Evolutionary conservation across 2,329 filamentous ascomycete species (phyloP).

Genomic region (Pyrenophora graminea): DNA sequence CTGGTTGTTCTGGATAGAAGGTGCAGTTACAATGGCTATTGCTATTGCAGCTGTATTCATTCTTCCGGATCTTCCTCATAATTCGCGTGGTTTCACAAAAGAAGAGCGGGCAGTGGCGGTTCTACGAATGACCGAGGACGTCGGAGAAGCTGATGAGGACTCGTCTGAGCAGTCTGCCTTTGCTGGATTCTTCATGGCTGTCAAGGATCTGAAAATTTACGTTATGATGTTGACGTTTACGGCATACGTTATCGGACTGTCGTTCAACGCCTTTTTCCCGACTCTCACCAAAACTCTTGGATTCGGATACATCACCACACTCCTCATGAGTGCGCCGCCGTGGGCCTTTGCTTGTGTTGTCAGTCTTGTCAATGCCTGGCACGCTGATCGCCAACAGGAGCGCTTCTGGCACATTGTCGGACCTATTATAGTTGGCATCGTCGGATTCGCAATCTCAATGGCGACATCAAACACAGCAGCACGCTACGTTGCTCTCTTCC

Average conservation of each 20-base stretch:
- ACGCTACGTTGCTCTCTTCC: conserved; percentile 42
- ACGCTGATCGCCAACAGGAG: conserved; percentile 56
- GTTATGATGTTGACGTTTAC: conserved; percentile 66
- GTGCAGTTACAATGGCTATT: conserved; percentile 39
- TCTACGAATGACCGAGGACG: conserved; percentile 53
- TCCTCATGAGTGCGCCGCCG: conserved; percentile 53
- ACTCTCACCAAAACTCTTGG: conserved; percentile 47
- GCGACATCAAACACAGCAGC: conserved; percentile 35
- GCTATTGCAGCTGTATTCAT: conserved; percentile 39
- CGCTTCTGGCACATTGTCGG: conserved; percentile 58
- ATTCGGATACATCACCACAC: conserved; percentile 45
- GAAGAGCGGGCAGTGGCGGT: conserved; percentile 52
- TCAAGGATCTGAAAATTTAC: conserved; percentile 66
- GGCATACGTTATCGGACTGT: conserved; percentile 61
- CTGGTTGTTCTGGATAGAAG: conserved; percentile 50
- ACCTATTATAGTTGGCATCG: conserved; percentile 49
- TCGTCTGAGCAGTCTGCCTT: conserved; percentile 54
- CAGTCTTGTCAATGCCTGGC: conserved; percentile 56
- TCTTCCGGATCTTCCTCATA: conserved; percentile 43
- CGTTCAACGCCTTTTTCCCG: conserved; percentile 45
- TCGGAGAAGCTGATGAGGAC: conserved; percentile 52
- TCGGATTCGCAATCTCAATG: conserved; percentile 51
- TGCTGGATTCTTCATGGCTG: conserved; percentile 61
- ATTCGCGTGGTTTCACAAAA: conserved; percentile 52
- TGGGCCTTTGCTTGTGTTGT: conserved; percentile 54